Conservation (phyloP, 1,284 basidiomycete genomes). For the Microbotryum silenes-acaulis region DNA sequence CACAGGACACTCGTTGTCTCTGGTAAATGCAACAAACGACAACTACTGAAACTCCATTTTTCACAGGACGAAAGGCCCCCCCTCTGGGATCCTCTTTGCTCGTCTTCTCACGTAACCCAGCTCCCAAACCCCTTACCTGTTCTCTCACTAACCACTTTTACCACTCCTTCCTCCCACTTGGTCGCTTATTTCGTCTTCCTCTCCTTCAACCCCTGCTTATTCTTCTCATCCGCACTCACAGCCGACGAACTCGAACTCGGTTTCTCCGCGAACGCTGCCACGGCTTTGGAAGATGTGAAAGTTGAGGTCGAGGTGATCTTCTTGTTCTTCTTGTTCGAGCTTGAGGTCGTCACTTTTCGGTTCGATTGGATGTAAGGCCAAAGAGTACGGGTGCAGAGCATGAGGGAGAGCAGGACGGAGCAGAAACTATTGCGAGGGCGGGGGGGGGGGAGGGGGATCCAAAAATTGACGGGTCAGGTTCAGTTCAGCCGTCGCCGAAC, state of each 20-base stretch:
- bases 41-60: too few species aligned
- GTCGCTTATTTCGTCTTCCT: slow-evolving; percentile 15
- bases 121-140: too few species aligned
- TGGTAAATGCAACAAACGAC: too few species aligned
- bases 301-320: background rate
- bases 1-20: too few species aligned
- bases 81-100: too few species aligned
- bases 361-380: slow-evolving; percentile 1
- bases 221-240: background rate
- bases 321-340: slow-evolving; percentile 2
- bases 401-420: slow-evolving; percentile 23
- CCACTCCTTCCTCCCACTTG: too few species aligned
- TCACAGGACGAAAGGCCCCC: too few species aligned
- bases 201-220: slow-evolving; percentile 2
- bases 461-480: too few species aligned
- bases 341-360: background rate
- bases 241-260: background rate
- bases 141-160: too few species aligned
- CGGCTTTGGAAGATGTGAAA: background rate
- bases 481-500: too few species aligned
- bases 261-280: background rate
- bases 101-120: too few species aligned
- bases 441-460: too few species aligned
- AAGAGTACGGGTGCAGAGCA: slow-evolving; percentile 17
- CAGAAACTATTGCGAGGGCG: slow-evolving; percentile 5